phyloP scores from a whole-genome alignment of 2,329 filamentous ascomycete species.

The Colletotrichum limetticola region DNA sequence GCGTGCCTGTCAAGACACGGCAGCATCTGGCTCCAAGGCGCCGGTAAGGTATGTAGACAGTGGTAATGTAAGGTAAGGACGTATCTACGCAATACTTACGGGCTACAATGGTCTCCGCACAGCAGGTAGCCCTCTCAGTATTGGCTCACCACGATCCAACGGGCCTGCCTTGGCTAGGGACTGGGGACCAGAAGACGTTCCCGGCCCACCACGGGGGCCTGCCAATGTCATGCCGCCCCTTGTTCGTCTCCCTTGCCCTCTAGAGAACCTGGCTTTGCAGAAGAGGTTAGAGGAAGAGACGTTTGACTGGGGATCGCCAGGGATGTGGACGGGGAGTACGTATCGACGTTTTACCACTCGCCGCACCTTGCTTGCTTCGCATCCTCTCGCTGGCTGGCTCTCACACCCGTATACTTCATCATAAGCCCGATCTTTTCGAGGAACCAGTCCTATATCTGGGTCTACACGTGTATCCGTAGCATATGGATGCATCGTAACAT shows the following conservation, averaged over 20 bases:
- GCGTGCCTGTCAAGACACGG: background rate
- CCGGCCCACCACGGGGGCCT: constrained; percentile 8
- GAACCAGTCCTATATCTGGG: background rate
- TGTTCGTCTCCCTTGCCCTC: background rate
- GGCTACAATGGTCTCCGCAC: background rate
- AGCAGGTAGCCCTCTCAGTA: background rate
- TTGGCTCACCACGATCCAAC: constrained; percentile 2
- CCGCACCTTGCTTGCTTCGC: constrained; percentile 1
- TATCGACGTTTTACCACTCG: constrained; percentile 11
- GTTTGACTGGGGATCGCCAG: background rate
- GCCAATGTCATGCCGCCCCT: constrained; percentile 7
- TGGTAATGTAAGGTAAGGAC: background rate
- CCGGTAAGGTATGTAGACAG: background rate
- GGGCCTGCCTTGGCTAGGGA: constrained; percentile 1
- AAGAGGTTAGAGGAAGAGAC: constrained; percentile 1
- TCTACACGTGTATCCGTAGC: background rate
- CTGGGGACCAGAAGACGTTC: background rate
- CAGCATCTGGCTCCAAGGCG: background rate
- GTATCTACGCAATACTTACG: background rate
- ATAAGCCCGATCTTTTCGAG: background rate
- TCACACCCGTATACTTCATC: background rate
- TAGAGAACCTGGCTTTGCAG: constrained; percentile 7
- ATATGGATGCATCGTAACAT: background rate
- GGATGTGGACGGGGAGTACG: background rate
- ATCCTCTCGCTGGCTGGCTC: background rate